These are phyloP conservation scores for Saturnispora silvae DNA, from an alignment of 805 yeast species.

Conservation along the genomic window DNA sequence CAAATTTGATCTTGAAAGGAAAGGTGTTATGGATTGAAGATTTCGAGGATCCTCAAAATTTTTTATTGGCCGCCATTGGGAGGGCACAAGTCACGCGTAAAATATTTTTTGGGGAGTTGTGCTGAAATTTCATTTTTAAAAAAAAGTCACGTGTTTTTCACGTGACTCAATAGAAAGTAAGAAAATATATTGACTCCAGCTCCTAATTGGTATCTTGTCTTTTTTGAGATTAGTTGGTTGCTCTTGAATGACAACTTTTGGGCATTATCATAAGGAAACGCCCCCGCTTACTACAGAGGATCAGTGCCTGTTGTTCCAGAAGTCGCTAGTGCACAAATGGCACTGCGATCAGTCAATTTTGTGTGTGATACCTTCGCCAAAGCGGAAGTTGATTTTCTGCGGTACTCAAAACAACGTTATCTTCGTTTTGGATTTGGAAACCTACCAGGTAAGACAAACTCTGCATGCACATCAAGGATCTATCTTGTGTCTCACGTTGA, in stretches of 20 bases:
- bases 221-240: background rate
- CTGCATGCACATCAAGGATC: slow-evolving; percentile 61
- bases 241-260: slow-evolving; percentile 6
- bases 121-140: background rate
- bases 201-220: background rate
- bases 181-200: no score
- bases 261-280: slow-evolving; percentile 10
- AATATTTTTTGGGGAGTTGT: background rate
- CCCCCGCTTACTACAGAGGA: slow-evolving; percentile 9
- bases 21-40: background rate
- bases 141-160: no score
- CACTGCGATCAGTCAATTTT: slow-evolving; percentile 59
- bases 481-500: slow-evolving; percentile 58
- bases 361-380: slow-evolving; percentile 55
- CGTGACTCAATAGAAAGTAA: no score
- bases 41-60: background rate
- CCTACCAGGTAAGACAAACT: slow-evolving; percentile 45
- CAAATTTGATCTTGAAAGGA: background rate
- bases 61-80: slow-evolving; percentile 1
- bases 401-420: slow-evolving; percentile 87
- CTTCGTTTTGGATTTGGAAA: slow-evolving; percentile 53
- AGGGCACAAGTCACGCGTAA: slow-evolving; percentile 1
- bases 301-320: slow-evolving; percentile 8
- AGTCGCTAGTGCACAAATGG: slow-evolving; percentile 56
- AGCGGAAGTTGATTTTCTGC: slow-evolving; percentile 53